These are phyloP conservation scores for Candida albicans DNA, from an alignment of 1,139 yeast species.

Conservation along the genomic window DNA sequence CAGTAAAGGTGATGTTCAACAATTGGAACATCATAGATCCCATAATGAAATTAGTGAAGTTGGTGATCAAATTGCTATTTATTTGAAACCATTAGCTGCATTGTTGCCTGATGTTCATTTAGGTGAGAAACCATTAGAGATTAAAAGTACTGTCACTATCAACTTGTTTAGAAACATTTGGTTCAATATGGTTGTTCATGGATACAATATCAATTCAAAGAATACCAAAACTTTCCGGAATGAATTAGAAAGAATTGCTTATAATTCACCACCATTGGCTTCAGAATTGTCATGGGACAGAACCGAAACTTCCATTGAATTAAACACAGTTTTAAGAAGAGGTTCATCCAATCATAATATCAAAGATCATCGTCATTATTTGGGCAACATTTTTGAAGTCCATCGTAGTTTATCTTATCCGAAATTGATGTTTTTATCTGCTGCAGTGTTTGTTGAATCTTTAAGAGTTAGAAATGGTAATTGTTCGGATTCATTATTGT, in stretches of 20 bases:
- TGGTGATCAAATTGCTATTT: constrained; percentile 64
- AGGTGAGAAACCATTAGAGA: constrained; percentile 34
- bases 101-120: constrained; percentile 61
- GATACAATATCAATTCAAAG: constrained; percentile 65
- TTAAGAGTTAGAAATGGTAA: constrained; percentile 79
- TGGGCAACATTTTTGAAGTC: constrained; percentile 51
- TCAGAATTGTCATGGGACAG: constrained; percentile 83
- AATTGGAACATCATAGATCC: constrained; percentile 76
- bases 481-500: constrained; percentile 70
- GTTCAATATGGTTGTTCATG: constrained; percentile 94
- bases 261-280: constrained; percentile 88
- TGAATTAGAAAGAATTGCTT: constrained; percentile 72
- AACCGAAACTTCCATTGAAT: constrained; percentile 87
- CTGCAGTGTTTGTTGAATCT: constrained; percentile 76
- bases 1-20: constrained; percentile 80
- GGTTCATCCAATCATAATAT: constrained; percentile 85
- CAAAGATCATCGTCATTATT: constrained; percentile 67
- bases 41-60: constrained; percentile 76
- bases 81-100: constrained; percentile 72
- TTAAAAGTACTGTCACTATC: constrained; percentile 48
- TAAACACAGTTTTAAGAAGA: constrained; percentile 86
- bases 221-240: constrained; percentile 46
- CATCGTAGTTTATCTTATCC: constrained; percentile 66
- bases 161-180: constrained; percentile 82
- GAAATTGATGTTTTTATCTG: constrained; percentile 84